Evolutionary conservation across 306 rosid genomes (phyloP), one percentile per base, ranked within the genome.

Genomic region (Vigna angularis): DNA sequence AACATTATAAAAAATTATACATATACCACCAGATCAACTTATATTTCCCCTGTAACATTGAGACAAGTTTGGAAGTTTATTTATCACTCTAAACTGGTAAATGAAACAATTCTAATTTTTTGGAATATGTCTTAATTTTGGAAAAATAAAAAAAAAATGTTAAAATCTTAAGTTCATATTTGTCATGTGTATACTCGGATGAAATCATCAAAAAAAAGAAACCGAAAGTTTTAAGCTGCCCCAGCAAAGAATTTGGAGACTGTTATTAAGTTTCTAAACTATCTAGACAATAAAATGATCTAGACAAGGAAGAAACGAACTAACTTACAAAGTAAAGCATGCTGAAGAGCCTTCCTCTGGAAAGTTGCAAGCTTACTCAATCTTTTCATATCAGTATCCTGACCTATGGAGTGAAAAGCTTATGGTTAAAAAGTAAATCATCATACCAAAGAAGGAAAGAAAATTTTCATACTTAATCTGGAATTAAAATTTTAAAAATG

Each of bases 321-420:
- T 9, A 50, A 86, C 95, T 88, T 55, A 91, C 97, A 91, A 62
- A 89, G 87, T 24, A 95, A 83, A 4, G 97, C 97, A 76, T 93
- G 98, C 38, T 83, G 86, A 40, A 95, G 91, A 79, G 97, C 98
- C 76, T 91, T 91, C 71, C 85, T 87, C 83, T 93, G 98, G 66
- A 95, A 93, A 53, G 87, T 87, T 1, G 98, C 98, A 68, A 95
- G 99, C 88, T 86, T 95, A 85, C 88, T 88, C 79, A 93, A 78
- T 83, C 98, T 88, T 80, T 85, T 88, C n/a, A 53, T 73, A 32
- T 91, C 92, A 26, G 51, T 44, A 72, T 63, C 84, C 48, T 69
- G 76, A 49, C 83, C 97, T 88, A 64, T 51, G 70, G 6, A 81
- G 34, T 72, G 49, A 62, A 28, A 69, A 45, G 48, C 17, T 22